phyloP scores from a whole-genome alignment of 108 stramenopile genomes.

The Skeletonema costatum region DNA sequence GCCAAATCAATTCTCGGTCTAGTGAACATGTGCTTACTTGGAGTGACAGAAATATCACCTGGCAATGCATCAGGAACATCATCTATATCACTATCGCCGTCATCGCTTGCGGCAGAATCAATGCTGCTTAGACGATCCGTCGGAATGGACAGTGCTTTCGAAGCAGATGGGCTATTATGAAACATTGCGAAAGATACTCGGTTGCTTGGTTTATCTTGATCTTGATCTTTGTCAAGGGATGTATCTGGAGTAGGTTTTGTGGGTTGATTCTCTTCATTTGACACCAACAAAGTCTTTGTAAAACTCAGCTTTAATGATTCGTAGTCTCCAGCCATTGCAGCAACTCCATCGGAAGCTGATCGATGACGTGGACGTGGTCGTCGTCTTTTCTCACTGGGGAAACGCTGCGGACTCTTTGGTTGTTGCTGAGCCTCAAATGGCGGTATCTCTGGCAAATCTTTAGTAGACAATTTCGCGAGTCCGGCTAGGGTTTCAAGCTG shows the following conservation, averaged over 20 bases:
- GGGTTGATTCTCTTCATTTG: not conserved
- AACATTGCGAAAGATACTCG: not conserved
- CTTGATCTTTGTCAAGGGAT: not conserved
- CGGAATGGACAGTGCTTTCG: not conserved
- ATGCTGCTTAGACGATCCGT: not conserved
- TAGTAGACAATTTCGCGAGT: not conserved
- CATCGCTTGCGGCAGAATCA: conserved; percentile 23
- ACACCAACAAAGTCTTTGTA: not conserved
- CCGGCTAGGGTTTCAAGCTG: conserved; percentile 3
- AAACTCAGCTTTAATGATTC: not conserved
- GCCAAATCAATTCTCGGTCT: conserved; percentile 13
- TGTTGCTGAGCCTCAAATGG: not conserved
- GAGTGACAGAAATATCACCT: not conserved
- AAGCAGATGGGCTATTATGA: not conserved
- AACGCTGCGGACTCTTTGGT: too few species aligned
- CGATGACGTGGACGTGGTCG: not conserved
- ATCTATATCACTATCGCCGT: conserved; percentile 42
- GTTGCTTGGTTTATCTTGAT: not conserved
- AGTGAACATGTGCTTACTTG: conserved; percentile 3
- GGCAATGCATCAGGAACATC: conserved; percentile 37
- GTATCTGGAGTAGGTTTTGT: not conserved
- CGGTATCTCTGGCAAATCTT: conserved; percentile 5
- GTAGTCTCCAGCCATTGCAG: not conserved
- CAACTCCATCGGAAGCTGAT: conserved; percentile 1
- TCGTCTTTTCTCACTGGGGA: not conserved